Base-by-base conservation (phyloP, 2,329 filamentous ascomycete genomes). In the Ceratocystis colombiana region DNA sequence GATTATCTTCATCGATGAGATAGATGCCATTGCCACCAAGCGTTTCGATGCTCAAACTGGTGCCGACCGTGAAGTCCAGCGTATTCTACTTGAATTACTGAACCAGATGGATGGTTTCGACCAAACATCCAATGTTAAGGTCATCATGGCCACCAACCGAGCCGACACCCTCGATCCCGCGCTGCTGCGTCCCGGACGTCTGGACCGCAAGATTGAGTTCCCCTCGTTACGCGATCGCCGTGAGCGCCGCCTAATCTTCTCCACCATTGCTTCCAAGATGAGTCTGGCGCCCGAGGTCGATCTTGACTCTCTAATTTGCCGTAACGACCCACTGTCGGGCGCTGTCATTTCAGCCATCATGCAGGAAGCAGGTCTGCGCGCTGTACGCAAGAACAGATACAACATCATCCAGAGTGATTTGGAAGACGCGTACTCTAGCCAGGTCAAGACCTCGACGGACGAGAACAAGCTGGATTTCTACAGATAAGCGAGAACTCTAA, bases 61-160 rank as follows among this genome's bases (percentile, higher is more conserved):
- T 76, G 94, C 94, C 70, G 94, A 99, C 75, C 86, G 94, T 79
- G 94, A 99, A 78, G 94, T 99, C 17, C 94, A 99, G 80, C 93
- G 94, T 82, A 99, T 99, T 73, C 81, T 99, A 68, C 87, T 99
- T 68, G 94, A 99, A 77, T 80, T 99, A 71, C 87, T 99, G 70
- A 99, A 99, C 79, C 94, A 99, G 79, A 99, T 99, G 94, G 94
- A 99, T 75, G 94, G 94, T 70, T 99, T 99, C 80, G 94, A 99
- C 76, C 94, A 99, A 78, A 96, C 91, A 0, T 89, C 90, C 75
- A 99, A 99, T 77, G 94, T 99, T 78, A 99, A 99, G 81, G 94
- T 99, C 75, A 99, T 99, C 79, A 99, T 99, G 94, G 94, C 94
- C 71, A 99, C 94, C 71, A 99, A 99, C 81, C 88, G 94, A 75